Base-by-base conservation (phyloP, 208 protist genomes). In the Angomonas deanei region DNA sequence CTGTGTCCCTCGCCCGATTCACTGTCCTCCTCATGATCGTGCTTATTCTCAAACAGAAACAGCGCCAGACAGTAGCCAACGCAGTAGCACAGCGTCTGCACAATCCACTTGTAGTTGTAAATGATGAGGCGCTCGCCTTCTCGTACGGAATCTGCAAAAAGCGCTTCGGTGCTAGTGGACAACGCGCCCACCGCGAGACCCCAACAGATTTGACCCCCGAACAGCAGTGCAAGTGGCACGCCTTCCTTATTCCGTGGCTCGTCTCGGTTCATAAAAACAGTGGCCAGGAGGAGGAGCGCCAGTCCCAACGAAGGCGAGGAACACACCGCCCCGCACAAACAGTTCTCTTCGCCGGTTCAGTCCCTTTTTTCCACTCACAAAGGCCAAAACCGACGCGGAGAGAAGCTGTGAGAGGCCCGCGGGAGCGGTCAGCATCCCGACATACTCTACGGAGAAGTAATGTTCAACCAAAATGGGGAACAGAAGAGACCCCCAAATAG, bases 91-190 rank as follows among this genome's bases (percentile, higher is more conserved):
- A 83, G 11, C 3, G 78, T 81, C 66, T 87, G 76, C 50, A 81
- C 66, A 2, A 87, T 78, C 80, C 84, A 91, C 72, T 91, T 91
- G 26, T 74, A 28, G 54, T 82, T 91, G 66, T 91, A 91, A 27
- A 81, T 68, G 42, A 33, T 31, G 24, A 70, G 72, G 1, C 84
- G 73, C 42, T 66, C 53, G 1, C 76, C 74, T 11, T 53, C 58
- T 23, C 64, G 61, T 4, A 87, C 67, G 64, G 76, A 83, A 64
- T 87, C 80, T 46, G 80, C 84, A 65, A 87, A 87, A 24, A 91
- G 67, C 3, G 74, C 78, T 69, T 91, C 77, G 13, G 72, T 68
- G 28, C 68, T 69, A 3, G 84, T 85, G 17, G 75, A 66, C 17
- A 53, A 58, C 31, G 78, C 52, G 10, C 47, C 47, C 47, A 26